Conservation (phyloP, 208 protist genomes). For the Leishmania gerbilli region DNA sequence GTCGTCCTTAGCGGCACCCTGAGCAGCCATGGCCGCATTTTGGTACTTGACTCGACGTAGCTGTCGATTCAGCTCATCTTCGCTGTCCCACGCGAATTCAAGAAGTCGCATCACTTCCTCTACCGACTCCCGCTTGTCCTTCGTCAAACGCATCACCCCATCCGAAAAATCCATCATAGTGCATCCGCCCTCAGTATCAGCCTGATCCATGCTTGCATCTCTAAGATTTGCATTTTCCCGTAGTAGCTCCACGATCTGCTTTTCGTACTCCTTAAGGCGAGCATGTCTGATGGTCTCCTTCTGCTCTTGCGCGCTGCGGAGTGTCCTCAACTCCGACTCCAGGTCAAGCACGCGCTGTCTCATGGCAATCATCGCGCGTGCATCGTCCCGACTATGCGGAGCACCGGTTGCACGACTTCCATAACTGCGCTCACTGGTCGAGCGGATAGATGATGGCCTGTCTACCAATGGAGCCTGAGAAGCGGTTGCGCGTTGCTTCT, state of each 20-base stretch:
- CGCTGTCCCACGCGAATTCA: conserved; percentile 65
- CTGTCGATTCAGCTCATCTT: conserved; percentile 47
- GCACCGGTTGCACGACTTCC: background rate
- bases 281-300: conserved; percentile 29
- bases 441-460: conserved; percentile 7
- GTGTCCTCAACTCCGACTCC: conserved; percentile 21
- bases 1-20: conserved; percentile 58
- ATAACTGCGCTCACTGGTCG: conserved; percentile 11
- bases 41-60: conserved; percentile 29
- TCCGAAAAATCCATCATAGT: conserved; percentile 7
- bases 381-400: background rate
- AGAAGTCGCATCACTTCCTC: conserved; percentile 80
- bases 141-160: conserved; percentile 44
- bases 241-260: conserved; percentile 52
- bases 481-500: conserved; percentile 21
- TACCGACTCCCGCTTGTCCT: conserved; percentile 73
- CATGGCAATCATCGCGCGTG: conserved; percentile 5
- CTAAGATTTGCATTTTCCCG: conserved; percentile 45
- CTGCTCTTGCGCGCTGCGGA: conserved; percentile 27
- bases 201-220: background rate
- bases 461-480: background rate
- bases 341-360: conserved; percentile 26
- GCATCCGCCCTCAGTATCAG: background rate
- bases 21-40: conserved; percentile 32
- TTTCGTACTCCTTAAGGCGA: conserved; percentile 38